Base-by-base conservation (phyloP, 116 monocot species). In the Cymodocea nodosa region DNA sequence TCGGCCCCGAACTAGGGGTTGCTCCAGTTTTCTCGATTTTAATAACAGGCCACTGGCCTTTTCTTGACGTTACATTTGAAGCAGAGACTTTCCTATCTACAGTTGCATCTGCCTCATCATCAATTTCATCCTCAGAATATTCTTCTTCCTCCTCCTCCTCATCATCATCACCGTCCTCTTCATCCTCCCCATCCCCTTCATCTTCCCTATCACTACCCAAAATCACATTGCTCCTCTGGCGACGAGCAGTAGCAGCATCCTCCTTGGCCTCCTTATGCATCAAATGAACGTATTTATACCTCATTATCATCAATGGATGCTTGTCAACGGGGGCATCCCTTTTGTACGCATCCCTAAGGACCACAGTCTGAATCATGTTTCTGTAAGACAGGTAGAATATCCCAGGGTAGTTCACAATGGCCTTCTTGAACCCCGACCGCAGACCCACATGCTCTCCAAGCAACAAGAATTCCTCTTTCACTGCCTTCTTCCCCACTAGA, bases 341-440 rank as follows among this genome's bases (percentile, higher is more conserved):
- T 75, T 70, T 76, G 62, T 91, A 97, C 0, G 84, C 88, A 77
- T 97, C 97, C 60, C 88, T 76, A 36, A 97, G 75, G 16, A 97
- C 79, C 50, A 97, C 82, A 0, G 92, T 89, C 61, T 89, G 84
- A 5, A 75, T 86, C 68, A 75, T 73, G 18, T 86, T 76, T 80
- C 86, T 98, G 60, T 83, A 86, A 11, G 92, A 98, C 36, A 82
- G 22, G 51, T 92, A 98, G 64, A 98, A 98, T 15, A 92, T 89
- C 56, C 92, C 98, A 0, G 85, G 84, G 71, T 92, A 78, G 20
- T 86, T 74, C 6, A 80, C 23, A n/a, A 98, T 60, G 59, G 76
- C 73, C 84, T 79, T 98, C 77, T 79, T 82, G 64, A 83, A 79
- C 10, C 10, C 40, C 20, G 80, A 73, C 30, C 68, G 64, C 67